phyloP scores from a whole-genome alignment of 805 yeast genomes.

The Cyberlindnera xishuangbannaensis region DNA sequence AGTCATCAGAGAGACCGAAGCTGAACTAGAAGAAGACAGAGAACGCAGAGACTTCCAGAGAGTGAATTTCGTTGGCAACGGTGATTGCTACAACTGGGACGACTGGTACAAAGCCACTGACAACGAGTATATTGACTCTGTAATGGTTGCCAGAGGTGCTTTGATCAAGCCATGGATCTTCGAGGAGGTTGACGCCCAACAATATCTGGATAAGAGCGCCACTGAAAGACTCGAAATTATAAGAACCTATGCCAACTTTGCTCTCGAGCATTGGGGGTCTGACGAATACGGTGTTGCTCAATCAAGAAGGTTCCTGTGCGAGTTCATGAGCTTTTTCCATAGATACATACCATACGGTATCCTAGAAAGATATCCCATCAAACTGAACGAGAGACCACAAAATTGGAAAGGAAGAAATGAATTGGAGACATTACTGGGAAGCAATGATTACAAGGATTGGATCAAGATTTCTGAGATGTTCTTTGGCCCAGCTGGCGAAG shows the following conservation, averaged over 20 bases:
- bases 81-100: conserved; percentile 80
- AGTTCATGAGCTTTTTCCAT: conserved; percentile 89
- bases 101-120: conserved; percentile 78
- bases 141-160: conserved; percentile 98
- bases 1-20: conserved; percentile 51
- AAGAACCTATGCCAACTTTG: conserved; percentile 64
- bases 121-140: conserved; percentile 75
- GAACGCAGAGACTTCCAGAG: conserved; percentile 51
- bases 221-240: conserved; percentile 79
- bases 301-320: conserved; percentile 89
- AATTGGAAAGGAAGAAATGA: conserved; percentile 91
- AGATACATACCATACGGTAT: conserved; percentile 93
- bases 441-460: conserved; percentile 83
- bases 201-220: conserved; percentile 86
- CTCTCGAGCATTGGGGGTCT: conserved; percentile 96
- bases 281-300: conserved; percentile 90
- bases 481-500: conserved; percentile 75
- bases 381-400: conserved; percentile 90
- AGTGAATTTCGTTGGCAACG: conserved; percentile 88
- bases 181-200: conserved; percentile 87
- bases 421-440: conserved; percentile 82
- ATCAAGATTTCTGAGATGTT: conserved; percentile 93
- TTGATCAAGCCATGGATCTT: conserved; percentile 98
- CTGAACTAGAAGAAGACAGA: conserved; percentile 55
- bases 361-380: conserved; percentile 81